Base-by-base conservation (phyloP, 2,329 filamentous ascomycete genomes). In the Paecilomyces niveus region DNA sequence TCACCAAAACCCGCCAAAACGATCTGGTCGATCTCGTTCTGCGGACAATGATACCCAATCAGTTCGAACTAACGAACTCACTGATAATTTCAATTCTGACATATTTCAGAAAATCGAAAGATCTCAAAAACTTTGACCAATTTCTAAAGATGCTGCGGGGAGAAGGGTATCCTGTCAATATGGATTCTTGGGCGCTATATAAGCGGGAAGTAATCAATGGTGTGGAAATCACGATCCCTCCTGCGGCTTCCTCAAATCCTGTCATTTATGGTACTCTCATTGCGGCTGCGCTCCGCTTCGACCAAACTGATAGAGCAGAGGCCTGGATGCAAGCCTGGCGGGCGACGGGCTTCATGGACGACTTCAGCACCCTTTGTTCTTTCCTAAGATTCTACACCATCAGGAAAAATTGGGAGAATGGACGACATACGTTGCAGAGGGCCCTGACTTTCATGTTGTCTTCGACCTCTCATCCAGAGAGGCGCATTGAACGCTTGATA, bases 261-360 rank as follows among this genome's bases (percentile, higher is more conserved):
- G 66, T 72, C 21, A 64, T 75, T 13, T 71, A 73, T 49, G 66
- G 68, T 5, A 65, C 69, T n/a, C 64, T 77, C 11, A 74, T 77
- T 35, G 64, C 67, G 3, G 67, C 71, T 15, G 69, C 70, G 32
- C 64, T 77, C n/a, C 68, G 72, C 9, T 77, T 77, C 35, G 68
- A 76, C 33, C 74, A 77, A 53, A 70, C 71, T 3, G 68, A 76
- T 32, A 68, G 70, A 63, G 75, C 74, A 10, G 70, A 77, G 50
- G 74, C 74, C 4, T 77, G 71, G 66, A 66, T 74, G n/a, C 67
- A 74, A 39, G 66, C 68, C 35, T 68, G 70, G 39, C 68, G 74
- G 24, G 61, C 65, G 7, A 62, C 64, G 8, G 74, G 75, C 6
- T 75, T 72, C 57, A 67, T 70, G 56, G 75, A 76, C 54, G 70